Base-by-base conservation (phyloP, 2,329 filamentous ascomycete genomes). In the Xylariomycetidae sp. region DNA sequence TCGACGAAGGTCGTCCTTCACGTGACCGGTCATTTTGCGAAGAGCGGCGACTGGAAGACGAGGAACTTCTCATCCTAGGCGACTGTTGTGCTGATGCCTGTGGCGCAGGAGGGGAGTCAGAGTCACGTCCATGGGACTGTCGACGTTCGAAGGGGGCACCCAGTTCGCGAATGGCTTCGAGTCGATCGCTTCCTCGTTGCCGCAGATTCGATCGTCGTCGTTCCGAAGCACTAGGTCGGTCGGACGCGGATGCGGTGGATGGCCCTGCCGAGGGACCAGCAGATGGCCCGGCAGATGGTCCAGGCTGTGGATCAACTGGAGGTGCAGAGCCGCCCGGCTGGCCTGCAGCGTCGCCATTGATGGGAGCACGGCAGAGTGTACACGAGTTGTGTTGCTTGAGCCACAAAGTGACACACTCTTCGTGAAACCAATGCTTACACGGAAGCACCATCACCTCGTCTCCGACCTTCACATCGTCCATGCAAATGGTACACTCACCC, bases 341-440 rank as follows among this genome's bases (percentile, higher is more conserved):
- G 9, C 48, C 46, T 17, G 50, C 48, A 31, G 48, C 46, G 37
- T 30, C 48, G 39, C 48, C 60, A 44, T 74, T 71, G 24, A 78
- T 71, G 3, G 74, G 56, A 12, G 73, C 73, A 24, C 85, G 74
- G 53, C 85, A 90, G 33, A 88, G 82, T 1, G 90, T 90, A 50
- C 90, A 96, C 0, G 89, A 95, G 50, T 95, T 88, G 59, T 95
- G 89, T 59, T 94, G 85, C 49, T 74, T 76, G 32, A 96, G 64
- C 90, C 90, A 96, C 31, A 84, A 69, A 16, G 78, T 72, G 20
- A 92, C 84, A 50, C 90, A 96, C 17, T 75, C 67, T 37, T 81
- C 80, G 52, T 95, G 90, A 57, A 95, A 96, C 86, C 87, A 95
- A 54, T 98, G 92, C 38, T 78, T 82, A 61, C 92, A 98, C 0